Base-by-base conservation (phyloP, 2,329 filamentous ascomycete genomes). In the Zalaria obscura region DNA sequence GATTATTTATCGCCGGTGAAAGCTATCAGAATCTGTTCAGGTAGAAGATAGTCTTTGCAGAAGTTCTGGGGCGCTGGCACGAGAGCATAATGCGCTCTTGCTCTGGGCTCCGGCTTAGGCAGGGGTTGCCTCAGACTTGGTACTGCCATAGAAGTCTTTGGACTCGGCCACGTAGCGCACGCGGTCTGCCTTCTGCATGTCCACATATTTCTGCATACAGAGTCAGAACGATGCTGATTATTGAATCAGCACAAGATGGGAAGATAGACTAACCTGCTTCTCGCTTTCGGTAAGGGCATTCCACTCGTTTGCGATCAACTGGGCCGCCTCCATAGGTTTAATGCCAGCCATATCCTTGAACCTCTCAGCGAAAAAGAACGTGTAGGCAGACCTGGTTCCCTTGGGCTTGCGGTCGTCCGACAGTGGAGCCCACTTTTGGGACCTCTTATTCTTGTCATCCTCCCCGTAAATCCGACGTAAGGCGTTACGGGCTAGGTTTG, bases 341-440 rank as follows among this genome's bases (percentile, higher is more conserved):
- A 76, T 64, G 37, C 65, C 59, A 43, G 64, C 66, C 42, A 75
- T 64, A 40, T 78, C 76, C 2, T 46, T 47, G 4, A 51, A 45
- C 40, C 72, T 64, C 8, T 73, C 70, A 26, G 41, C 49, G 35
- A 46, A 29, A 57, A 73, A 82, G 4, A 52, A 42, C 1, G 61
- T 25, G 47, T 59, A 76, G 0, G 67, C 9, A 3, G n/a, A 51
- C 0, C 5, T 2, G 3, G 66, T 59, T 2, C 45, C 45, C 55
- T 71, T 76, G 38, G 72, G 64, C 9, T 56, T 51, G 39, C 78
- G 69, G 7, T 73, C 66, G 52, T 83, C 78, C 4, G 59, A 45
- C 40, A 81, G 65, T n/a, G 39, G n/a, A 3, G 45, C 39, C 42
- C 44, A 52, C 27, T 27, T 37, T 6, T 37, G 40, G 29, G 36